Conservation (phyloP, 306 rosid species). For the Prunus campanulata region DNA sequence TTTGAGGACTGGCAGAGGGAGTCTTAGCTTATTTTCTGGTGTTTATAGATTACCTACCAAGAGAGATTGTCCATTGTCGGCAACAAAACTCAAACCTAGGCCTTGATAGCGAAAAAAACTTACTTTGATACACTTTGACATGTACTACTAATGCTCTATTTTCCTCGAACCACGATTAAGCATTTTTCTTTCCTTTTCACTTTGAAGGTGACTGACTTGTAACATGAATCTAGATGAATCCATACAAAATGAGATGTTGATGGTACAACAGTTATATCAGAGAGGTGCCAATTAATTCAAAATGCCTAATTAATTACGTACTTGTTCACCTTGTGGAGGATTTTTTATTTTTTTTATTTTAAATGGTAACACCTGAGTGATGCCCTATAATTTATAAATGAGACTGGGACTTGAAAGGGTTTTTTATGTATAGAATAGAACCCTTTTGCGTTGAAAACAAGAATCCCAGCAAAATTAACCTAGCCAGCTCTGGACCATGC, state of each 20-base stretch:
- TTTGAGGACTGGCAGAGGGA: fast-evolving
- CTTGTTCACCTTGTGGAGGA: neutral
- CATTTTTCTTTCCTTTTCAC: neutral
- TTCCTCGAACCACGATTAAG: neutral
- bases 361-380: neutral
- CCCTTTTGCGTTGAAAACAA: neutral
- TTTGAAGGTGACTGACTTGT: no score
- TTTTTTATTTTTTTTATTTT: neutral
- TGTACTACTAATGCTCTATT: neutral
- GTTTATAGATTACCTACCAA: no score
- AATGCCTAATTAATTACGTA: neutral
- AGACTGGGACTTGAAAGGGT: neutral
- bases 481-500: neutral
- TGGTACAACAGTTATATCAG: neutral
- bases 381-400: neutral
- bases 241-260: neutral
- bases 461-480: neutral
- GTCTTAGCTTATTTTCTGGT: no score
- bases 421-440: neutral
- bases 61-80: no score
- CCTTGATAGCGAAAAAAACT: no score
- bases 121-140: neutral
- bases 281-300: neutral
- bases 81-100: no score
- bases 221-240: neutral